Base-by-base conservation (phyloP, 352 stramenopile genomes). In the Phytophthora lateralis region DNA sequence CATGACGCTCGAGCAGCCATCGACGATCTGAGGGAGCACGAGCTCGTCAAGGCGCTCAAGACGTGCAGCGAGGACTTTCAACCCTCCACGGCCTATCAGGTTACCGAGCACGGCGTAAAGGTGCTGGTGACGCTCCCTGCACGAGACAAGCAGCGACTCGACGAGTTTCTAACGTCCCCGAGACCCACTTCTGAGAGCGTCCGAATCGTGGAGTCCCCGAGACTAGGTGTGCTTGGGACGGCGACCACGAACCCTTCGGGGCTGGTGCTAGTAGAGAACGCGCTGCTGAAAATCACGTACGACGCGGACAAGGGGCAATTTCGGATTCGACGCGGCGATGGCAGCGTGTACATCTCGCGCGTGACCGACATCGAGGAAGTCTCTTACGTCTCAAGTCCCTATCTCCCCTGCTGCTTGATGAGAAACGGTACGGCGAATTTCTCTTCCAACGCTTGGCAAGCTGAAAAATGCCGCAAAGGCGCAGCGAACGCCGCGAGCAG, bases 321-420 rank as follows among this genome's bases (percentile, higher is more conserved):
- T 48, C 95, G 94, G 30, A 96, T 96, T 63, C 68, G 97, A 29
- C 72, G 90, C 32, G 82, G 76, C 21, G 76, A 90, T 27, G 83
- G 87, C 2, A 96, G 78, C 42, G 90, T 96, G 8, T 97, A 97
- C 42, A 76, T 98, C 35, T 98, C 93, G 14, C 91, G 83, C 1
- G 95, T 98, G 30, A 99, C 96, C 12, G 94, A 99, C 37, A 97
- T 95, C 17, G 97, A 99, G 68, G 93, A 98, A 54, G 95, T 99
- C 6, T 98, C 94, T 27, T 99, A 99, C 71, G 96, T 99, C 4
- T 98, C 91, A 20, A 98, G 89, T 52, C 95, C 97, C 26, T 99
- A 99, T 67, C 79, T 99, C 43, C 97, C 97, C 8, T 88, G 89
- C 50, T 99, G 96, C 59, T 79, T 99, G 30, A 88, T 98, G 60